Base-by-base conservation (phyloP, 495 filamentous ascomycete species). In the Penicillium steckii region DNA sequence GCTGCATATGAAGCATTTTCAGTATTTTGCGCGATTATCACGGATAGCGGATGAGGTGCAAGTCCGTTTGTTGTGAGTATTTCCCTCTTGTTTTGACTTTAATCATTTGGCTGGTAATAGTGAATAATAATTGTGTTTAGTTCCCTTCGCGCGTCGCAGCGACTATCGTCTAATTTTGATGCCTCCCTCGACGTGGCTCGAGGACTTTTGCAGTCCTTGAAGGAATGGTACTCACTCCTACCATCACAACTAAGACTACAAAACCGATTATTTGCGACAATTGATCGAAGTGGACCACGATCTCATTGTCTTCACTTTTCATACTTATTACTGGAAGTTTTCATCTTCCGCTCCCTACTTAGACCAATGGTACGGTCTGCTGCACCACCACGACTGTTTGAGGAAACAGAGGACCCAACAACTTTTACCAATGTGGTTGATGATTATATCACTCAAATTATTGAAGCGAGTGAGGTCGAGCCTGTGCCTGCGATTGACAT, bases 291-390 rank as follows among this genome's bases (percentile, higher is more conserved):
- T 41, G 38, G 38, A 41, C 38, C 38, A 19, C 38, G 45, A 32
- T 53, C 50, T 6, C 33, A 26, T 24, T 29, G 33, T n/a, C 46
- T 57, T n/a, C 57, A 52, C 30, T 52, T 54, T 30, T 33, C 57
- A 9, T 59, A 61, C 23, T 12, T 57, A 30, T 30, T 60, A 48
- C 38, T 44, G 33, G 33, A 37, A 37, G 15, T 37, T 15, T 62
- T 59, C 32, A 52, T 59, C 19, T 56, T 50, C 42, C 60, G 56
- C 41, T 33, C 52, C 9, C 27, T 59, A 7, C 47, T 60, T 19
- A 44, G 54, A 13, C 57, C 57, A 5, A 42, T 58, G 38, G 54
- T 55, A 21, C 44, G 51, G 8, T 61, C 57, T 2, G 45, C 53
- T 4, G 38, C 52, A 3, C 61, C 57, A 4, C 54, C 54, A 0